These are phyloP conservation scores for Dendrothele bispora DNA, from an alignment of 768 basidiomycete genomes.

Conservation along the genomic window DNA sequence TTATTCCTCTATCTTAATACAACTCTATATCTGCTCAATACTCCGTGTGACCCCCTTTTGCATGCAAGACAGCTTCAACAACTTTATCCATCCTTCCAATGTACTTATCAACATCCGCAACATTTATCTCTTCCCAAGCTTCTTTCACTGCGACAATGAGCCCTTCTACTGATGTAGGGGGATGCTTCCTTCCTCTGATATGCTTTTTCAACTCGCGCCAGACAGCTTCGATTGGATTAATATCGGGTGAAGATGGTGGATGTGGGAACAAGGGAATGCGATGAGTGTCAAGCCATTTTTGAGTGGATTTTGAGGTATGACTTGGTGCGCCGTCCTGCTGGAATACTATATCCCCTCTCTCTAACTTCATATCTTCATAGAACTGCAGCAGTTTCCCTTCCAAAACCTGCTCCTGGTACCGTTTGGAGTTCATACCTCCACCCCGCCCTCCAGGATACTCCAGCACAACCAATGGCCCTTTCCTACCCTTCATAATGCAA, in stretches of 20 bases:
- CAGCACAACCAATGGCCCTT: conserved; percentile 12
- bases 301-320: conserved; percentile 21
- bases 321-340: conserved; percentile 27
- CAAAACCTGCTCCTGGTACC: conserved; percentile 13
- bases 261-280: conserved; percentile 23
- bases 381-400: conserved; percentile 16
- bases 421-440: conserved; percentile 6
- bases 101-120: conserved; percentile 20
- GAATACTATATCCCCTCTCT: conserved; percentile 12
- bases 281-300: conserved; percentile 21
- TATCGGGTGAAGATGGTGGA: conserved; percentile 30
- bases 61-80: conserved; percentile 18
- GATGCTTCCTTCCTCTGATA: conserved; percentile 14
- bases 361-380: conserved; percentile 16
- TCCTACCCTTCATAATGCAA: conserved; percentile 8
- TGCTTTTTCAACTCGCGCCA: conserved; percentile 30
- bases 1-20: no score
- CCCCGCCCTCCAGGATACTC: conserved; percentile 13
- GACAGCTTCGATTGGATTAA: conserved; percentile 31
- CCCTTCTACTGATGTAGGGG: conserved; percentile 16
- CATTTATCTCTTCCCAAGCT: conserved; percentile 20
- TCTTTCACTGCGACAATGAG: conserved; percentile 14
- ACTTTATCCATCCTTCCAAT: conserved; percentile 18
- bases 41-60: conserved; percentile 18
- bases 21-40: conserved; percentile 13